phyloP scores from a whole-genome alignment of 176 grass and related monocot genomes.

The Hsuehochloa calcarea region DNA sequence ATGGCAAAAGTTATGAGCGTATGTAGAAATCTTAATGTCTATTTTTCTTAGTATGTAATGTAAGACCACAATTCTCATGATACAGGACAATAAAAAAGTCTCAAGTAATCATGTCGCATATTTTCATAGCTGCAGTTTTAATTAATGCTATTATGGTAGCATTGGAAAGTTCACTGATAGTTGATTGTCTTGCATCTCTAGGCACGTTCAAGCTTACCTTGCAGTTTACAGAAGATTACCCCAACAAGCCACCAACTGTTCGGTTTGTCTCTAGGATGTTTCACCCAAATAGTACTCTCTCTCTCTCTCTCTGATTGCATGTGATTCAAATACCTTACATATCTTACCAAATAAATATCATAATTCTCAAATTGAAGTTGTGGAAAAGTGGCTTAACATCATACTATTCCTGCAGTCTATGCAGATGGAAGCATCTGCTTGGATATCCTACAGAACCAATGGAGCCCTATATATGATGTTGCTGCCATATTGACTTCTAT shows the following conservation, averaged over 20 bases:
- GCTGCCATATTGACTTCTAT: slow-evolving; percentile 98
- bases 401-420: slow-evolving; percentile 64
- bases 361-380: not conserved
- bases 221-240: slow-evolving; percentile 96
- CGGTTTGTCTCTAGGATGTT: slow-evolving; percentile 97
- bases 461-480: slow-evolving; percentile 99
- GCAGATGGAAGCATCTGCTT: slow-evolving; percentile 99
- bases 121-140: not conserved
- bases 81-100: not conserved
- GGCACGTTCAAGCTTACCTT: slow-evolving; percentile 97
- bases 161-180: slow-evolving; percentile 22
- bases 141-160: not conserved
- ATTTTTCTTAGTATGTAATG: not conserved
- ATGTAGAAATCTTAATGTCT: not conserved
- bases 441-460: slow-evolving; percentile 99
- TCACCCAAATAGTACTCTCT: slow-evolving; percentile 85
- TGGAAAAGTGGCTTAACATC: slow-evolving; percentile 29
- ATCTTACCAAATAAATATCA: not conserved
- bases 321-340: slow-evolving; percentile 1
- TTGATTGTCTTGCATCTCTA: slow-evolving; percentile 28
- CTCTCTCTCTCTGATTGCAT: not conserved
- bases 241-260: slow-evolving; percentile 97
- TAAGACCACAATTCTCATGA: not conserved
- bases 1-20: not conserved
- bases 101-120: not conserved